phyloP scores from a whole-genome alignment of 495 filamentous ascomycete genomes.

The Xylaria cubensis region DNA sequence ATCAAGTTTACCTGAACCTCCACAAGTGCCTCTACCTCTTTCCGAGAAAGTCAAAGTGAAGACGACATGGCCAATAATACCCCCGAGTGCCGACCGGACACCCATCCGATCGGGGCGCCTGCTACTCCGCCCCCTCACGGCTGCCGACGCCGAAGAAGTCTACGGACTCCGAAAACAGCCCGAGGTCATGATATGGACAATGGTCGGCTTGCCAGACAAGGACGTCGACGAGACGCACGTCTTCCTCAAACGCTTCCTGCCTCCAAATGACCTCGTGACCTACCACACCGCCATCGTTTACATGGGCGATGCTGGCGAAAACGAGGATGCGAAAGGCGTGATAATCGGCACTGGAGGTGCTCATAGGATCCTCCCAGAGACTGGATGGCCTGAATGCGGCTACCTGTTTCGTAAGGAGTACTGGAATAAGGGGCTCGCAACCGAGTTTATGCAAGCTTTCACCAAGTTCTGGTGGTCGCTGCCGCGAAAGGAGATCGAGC shows the following conservation, averaged over 20 bases:
- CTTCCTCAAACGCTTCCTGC: conserved; percentile 41
- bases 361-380: neutral
- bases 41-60: conserved; percentile 11
- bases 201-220: conserved; percentile 43
- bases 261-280: conserved; percentile 43
- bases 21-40: neutral
- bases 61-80: conserved; percentile 28
- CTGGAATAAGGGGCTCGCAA: conserved; percentile 48
- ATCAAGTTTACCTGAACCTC: conserved; percentile 1
- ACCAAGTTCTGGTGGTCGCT: conserved; percentile 42
- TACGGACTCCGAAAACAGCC: conserved; percentile 53
- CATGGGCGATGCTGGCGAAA: conserved; percentile 37
- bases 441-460: conserved; percentile 45
- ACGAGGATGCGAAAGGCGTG: conserved; percentile 21
- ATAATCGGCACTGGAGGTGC: conserved; percentile 39
- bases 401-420: conserved; percentile 47
- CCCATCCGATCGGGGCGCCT: conserved; percentile 52
- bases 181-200: conserved; percentile 58
- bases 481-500: conserved; percentile 42
- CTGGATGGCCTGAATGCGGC: conserved; percentile 45
- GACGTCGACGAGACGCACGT: conserved; percentile 48
- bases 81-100: conserved; percentile 35
- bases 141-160: conserved; percentile 48
- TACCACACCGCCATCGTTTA: conserved; percentile 36
- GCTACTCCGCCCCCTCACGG: conserved; percentile 46